Percentiles rank a stretch among this genome's conserved stretches.
Evolutionary conservation across 2,329 filamentous ascomycete species (phyloP).

Genomic region (Fusarium sambucinum): DNA sequence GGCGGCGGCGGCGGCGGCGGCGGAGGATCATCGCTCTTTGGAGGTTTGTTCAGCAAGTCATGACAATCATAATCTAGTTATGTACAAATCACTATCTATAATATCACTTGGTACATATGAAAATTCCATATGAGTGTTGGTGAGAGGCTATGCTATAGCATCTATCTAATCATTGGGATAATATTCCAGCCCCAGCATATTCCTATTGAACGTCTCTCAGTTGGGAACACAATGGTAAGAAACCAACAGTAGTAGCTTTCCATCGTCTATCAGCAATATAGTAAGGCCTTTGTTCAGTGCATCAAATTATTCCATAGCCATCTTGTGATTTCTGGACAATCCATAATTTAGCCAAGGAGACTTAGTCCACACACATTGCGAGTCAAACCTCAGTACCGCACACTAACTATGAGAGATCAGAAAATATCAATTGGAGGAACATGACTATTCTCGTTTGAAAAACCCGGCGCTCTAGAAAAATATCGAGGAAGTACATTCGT

Average conservation of each 20-base stretch:
- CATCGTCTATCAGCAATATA: not conserved
- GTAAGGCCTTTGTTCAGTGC: not conserved
- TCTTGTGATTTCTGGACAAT: not conserved
- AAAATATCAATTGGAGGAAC: no score
- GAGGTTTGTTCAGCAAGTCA: slow-evolving; percentile 57
- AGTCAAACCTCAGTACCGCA: not conserved
- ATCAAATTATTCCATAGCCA: not conserved
- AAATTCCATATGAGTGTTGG: not conserved
- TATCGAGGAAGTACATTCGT: not conserved
- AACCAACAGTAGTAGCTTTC: not conserved
- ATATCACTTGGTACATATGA: not conserved
- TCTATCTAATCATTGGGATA: not conserved
- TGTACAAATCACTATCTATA: slow-evolving; percentile 2
- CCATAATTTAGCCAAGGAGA: not conserved
- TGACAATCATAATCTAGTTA: not conserved
- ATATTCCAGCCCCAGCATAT: not conserved
- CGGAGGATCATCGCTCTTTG: slow-evolving; percentile 52
- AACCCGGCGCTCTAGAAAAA: not conserved
- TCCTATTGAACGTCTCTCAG: not conserved
- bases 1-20: slow-evolving; percentile 59
- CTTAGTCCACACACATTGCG: not conserved
- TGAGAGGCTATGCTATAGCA: not conserved
- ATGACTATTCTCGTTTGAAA: not conserved
- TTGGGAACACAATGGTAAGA: not conserved
- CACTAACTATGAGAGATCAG: no score